Evolutionary conservation across 1,284 basidiomycete species (phyloP), one percentile per base, ranked within the genome.

Genomic region (Wallemia ichthyophaga): DNA sequence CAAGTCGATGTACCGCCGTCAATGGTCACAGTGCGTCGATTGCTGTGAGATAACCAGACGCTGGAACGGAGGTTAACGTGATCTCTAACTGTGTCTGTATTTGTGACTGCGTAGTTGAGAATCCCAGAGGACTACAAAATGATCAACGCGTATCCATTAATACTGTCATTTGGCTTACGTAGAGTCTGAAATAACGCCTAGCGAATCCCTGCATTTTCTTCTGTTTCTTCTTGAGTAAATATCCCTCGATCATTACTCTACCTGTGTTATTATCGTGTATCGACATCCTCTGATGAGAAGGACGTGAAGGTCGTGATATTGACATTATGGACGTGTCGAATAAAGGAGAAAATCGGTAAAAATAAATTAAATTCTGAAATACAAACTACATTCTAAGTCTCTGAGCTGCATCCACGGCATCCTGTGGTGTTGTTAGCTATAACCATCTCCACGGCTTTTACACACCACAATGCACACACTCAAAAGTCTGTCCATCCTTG

Each of bases 391-490:
- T 28, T 31, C 62, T 72, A 84, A 54, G 82, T 83, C 66, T 84
- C 83, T n/a, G 82, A 85, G 67, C 81, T 84, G 65, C 83, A 85
- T 21, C 83, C 82, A 63, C 80, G 79, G 66, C 83, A 85, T 26
- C 82, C 83, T 85, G 62, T 1, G 63, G 53, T 24, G 59, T 33
- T 33, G 56, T 48, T 48, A 59, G 60, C 57, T 64, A 7, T 53
- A 28, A 61, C 28, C 32, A 59, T 59, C 21, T 25, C 32, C 15
- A 48, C 23, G 59, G 48, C 24, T 54, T 25, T 15, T 48, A 78
- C 85, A 64, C 67, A 91, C 89, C 91, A 70, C 91, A 96, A 68
- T 94, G 88, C 58, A 85, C 84, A 71, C 91, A 96, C 71, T 96
- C 87, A 0, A 98, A 92, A n/a, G 96, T 75, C 1, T 85, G 88